A percentile compares a stretch with the other conserved stretches of the same genome.
Conservation (phyloP, 2,329 filamentous ascomycete genomes). For the Sporothrix brunneoviolacea region DNA sequence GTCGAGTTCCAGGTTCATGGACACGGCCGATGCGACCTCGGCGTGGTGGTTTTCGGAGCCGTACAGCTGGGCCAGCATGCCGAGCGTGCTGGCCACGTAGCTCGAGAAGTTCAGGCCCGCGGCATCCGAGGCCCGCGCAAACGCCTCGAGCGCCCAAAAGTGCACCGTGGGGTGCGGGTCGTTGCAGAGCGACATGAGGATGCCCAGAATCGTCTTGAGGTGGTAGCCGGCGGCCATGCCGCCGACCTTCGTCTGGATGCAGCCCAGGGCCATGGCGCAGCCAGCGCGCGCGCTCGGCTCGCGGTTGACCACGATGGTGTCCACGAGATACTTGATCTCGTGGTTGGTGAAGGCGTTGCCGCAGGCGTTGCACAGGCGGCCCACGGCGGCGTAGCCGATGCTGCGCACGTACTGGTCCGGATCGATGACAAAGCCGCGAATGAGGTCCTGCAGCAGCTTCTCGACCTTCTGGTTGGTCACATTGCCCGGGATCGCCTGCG, state of each 20-base stretch:
- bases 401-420: slow-evolving; percentile 80
- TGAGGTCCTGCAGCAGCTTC: slow-evolving; percentile 72
- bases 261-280: slow-evolving; percentile 86
- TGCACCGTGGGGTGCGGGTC: slow-evolving; percentile 94
- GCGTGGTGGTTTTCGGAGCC: slow-evolving; percentile 85
- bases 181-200: slow-evolving; percentile 94
- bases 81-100: slow-evolving; percentile 83
- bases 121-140: slow-evolving; percentile 81
- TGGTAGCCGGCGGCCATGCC: slow-evolving; percentile 97
- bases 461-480: slow-evolving; percentile 70
- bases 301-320: slow-evolving; percentile 88
- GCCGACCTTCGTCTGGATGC: slow-evolving; percentile 90
- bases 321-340: slow-evolving; percentile 80
- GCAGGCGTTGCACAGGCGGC: slow-evolving; percentile 73
- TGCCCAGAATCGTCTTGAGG: slow-evolving; percentile 92
- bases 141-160: slow-evolving; percentile 88
- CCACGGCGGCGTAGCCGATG: slow-evolving; percentile 77
- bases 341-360: slow-evolving; percentile 84
- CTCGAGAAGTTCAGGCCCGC: slow-evolving; percentile 87
- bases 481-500: slow-evolving; percentile 63
- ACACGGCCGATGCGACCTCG: slow-evolving; percentile 70
- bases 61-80: slow-evolving; percentile 91
- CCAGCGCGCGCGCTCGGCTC: slow-evolving; percentile 91
- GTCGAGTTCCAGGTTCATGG: slow-evolving; percentile 86
- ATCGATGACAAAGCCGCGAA: slow-evolving; percentile 67